Base-by-base conservation (phyloP, 139 green algal genomes). In the Parachlorella kessleri region DNA sequence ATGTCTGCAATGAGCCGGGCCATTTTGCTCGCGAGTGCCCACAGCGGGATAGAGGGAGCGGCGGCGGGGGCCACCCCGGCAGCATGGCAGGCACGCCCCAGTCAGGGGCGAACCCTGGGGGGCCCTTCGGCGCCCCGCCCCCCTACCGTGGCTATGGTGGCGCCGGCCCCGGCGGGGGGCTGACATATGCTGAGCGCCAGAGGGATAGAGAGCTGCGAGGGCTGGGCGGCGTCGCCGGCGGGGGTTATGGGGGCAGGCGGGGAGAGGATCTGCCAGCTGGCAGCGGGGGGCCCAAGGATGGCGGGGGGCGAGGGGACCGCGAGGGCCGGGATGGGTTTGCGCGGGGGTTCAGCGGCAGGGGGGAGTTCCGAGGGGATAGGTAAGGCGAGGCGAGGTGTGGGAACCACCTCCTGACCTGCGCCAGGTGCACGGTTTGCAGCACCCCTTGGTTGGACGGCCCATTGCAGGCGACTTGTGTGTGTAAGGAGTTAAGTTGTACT, bases 11-110 rank as follows among this genome's bases (percentile, higher is more conserved):
- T 8, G 53, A 77, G 48, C 35, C 71, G 18, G 71, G 71, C 10
- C 71, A 77, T 42, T 77, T 77, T 67, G 42, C 71, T 6, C 30
- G 71, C 21, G 71, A 77, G 42, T 77, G 71, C 66, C 66, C 66
- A 9, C 32, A 26, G n/a, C n/a, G 32, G 32, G 9, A 10, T 6
- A 30, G 66, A 40, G 66, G 66, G 14, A 30, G 66, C 33, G 33
- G 33, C 35, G 66, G 66, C 66, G 66, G 66, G 28, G 30, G 8
- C 32, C 9, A 14, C 66, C 14, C 28, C 30, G 35, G 66, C 30
- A 28, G 70, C 42, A 59, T 59, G 48, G 48, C 14, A 18, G n/a
- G n/a, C n/a, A n/a, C n/a, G n/a, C n/a, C n/a, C n/a, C n/a, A n/a
- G n/a, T n/a, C n/a, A n/a, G n/a, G n/a, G n/a, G n/a, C n/a, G n/a